Evolutionary conservation across 768 basidiomycete species (phyloP).

Genomic region (Hirschioporus abietinus): DNA sequence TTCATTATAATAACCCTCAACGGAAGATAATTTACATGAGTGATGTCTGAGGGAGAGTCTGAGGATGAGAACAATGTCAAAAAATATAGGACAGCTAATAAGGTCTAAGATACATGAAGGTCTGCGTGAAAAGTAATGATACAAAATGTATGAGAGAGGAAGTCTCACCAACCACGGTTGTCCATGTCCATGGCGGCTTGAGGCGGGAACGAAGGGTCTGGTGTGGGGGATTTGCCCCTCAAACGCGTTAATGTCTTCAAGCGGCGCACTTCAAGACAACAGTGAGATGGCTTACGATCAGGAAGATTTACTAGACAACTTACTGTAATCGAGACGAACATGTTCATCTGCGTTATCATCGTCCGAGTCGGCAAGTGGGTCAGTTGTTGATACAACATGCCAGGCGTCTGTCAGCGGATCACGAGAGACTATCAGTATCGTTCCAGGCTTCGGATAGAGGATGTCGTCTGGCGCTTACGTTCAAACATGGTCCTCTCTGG

Average conservation of each 20-base stretch:
- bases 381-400: conserved; percentile 55
- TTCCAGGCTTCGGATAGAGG: not conserved
- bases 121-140: no score
- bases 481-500: conserved; percentile 40
- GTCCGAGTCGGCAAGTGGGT: conserved; percentile 69
- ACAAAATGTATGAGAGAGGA: not conserved
- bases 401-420: conserved; percentile 54
- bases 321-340: conserved; percentile 60
- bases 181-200: not conserved
- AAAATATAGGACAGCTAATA: not conserved
- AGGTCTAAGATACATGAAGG: no score
- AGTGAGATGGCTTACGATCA: not conserved
- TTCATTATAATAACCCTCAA: not conserved
- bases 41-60: not conserved
- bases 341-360: conserved; percentile 64
- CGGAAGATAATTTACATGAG: not conserved
- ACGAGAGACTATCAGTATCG: conserved; percentile 1
- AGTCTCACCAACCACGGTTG: not conserved
- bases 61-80: not conserved
- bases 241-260: not conserved
- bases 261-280: not conserved
- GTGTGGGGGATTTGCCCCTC: conserved; percentile 2
- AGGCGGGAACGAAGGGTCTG: not conserved
- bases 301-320: conserved; percentile 18
- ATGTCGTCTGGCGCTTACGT: conserved; percentile 26